A percentile compares a stretch with the other conserved stretches of the same genome.
phyloP scores from a whole-genome alignment of 345 rosid species.

The Clausena lansium region DNA sequence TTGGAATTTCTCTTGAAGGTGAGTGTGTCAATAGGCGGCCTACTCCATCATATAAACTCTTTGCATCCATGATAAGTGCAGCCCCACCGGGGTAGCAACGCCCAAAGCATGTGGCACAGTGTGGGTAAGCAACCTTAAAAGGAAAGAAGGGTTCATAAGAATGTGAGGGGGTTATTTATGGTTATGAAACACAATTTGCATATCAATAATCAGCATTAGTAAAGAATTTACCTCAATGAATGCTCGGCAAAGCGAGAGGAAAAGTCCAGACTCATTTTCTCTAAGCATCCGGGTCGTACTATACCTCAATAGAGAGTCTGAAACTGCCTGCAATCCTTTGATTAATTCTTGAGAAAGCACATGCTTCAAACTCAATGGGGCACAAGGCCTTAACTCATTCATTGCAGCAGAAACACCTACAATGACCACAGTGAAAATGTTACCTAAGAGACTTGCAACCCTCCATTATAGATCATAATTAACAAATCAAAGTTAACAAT shows the following conservation, averaged over 20 bases:
- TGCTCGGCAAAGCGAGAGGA: slow-evolving; percentile 85
- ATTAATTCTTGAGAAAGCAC: slow-evolving; percentile 75
- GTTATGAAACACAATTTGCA: neutral
- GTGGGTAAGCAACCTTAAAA: slow-evolving; percentile 75
- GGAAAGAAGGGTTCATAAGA: slow-evolving; percentile 8
- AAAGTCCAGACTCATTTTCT: slow-evolving; percentile 80
- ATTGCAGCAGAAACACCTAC: slow-evolving; percentile 91
- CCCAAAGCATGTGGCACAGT: slow-evolving; percentile 85
- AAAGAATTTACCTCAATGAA: slow-evolving; percentile 64
- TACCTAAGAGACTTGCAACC: neutral
- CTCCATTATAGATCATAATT: slow-evolving; percentile 29
- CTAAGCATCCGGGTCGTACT: slow-evolving; percentile 88
- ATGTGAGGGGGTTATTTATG: neutral
- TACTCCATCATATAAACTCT: slow-evolving; percentile 61
- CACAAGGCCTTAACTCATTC: slow-evolving; percentile 91
- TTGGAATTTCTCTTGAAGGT: slow-evolving; percentile 49
- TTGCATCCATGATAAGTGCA: slow-evolving; percentile 68
- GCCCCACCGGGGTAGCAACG: slow-evolving; percentile 91
- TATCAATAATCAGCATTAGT: neutral
- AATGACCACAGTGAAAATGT: slow-evolving; percentile 12
- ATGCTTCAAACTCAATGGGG: slow-evolving; percentile 75
- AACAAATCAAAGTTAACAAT: neutral
- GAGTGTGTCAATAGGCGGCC: slow-evolving; percentile 53
- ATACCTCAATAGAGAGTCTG: slow-evolving; percentile 80
- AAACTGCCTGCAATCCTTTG: slow-evolving; percentile 78